phyloP scores from a whole-genome alignment of 176 grass and related monocot species.

The Phyllostachys edulis region DNA sequence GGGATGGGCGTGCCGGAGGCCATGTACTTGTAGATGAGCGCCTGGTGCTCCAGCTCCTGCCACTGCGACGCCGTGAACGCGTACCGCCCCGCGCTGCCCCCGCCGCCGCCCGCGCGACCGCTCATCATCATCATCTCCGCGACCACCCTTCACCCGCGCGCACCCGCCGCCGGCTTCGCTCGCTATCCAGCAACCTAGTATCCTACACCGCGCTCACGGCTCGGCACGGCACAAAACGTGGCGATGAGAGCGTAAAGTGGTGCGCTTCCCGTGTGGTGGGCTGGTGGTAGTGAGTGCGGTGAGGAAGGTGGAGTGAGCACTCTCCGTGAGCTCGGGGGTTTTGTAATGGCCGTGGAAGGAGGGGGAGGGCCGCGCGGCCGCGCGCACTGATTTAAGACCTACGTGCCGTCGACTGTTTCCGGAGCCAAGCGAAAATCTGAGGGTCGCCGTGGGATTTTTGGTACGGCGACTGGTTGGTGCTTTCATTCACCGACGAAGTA shows the following conservation, averaged over 20 bases:
- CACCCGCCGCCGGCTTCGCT: not conserved
- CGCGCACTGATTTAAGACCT: not conserved
- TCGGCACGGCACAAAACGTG: not conserved
- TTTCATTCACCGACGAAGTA: not conserved
- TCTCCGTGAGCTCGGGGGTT: not conserved
- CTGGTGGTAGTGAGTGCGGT: not conserved
- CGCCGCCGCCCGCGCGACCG: conserved; percentile 40
- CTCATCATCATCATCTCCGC: conserved; percentile 63
- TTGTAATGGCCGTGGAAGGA: not conserved
- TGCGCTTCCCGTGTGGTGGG: not conserved
- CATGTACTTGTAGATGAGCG: conserved; percentile 94
- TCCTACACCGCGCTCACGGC: not conserved
- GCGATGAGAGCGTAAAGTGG: not conserved
- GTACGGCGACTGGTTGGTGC: not conserved
- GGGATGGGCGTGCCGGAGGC: conserved; percentile 83
- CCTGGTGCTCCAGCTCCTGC: conserved; percentile 97
- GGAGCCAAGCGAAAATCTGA: not conserved
- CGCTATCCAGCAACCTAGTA: too few relatives aligned
- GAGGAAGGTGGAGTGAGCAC: not conserved
- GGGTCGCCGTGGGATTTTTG: not conserved
- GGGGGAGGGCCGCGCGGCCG: not conserved
- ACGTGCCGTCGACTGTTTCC: not conserved
- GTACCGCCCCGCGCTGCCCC: conserved; percentile 25
- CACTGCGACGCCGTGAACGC: conserved; percentile 94
- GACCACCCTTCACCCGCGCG: not conserved